Percentiles rank a stretch among this genome's conserved stretches.
Conservation (phyloP, 495 filamentous ascomycete species). For the Clohesyomyces aquaticus region DNA sequence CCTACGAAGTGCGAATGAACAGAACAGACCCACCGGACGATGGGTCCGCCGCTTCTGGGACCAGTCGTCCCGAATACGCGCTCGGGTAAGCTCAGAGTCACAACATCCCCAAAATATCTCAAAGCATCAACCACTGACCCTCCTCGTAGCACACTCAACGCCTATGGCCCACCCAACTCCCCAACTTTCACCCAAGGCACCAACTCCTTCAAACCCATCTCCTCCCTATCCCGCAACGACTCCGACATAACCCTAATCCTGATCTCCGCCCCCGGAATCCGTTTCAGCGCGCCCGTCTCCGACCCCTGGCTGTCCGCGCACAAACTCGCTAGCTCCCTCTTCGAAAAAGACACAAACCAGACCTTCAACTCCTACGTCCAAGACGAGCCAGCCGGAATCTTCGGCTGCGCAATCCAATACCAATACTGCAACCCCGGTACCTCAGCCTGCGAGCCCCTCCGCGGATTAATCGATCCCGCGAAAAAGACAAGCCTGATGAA, state of each 20-base stretch:
- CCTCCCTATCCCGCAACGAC: slow-evolving; percentile 7
- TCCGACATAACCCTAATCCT: slow-evolving; percentile 17
- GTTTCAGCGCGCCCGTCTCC: slow-evolving; percentile 5
- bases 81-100: slow-evolving; percentile 4
- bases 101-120: neutral
- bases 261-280: slow-evolving; percentile 13
- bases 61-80: neutral
- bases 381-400: slow-evolving; percentile 5
- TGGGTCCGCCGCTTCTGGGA: neutral
- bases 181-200: neutral
- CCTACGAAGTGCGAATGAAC: slow-evolving; percentile 15
- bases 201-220: slow-evolving; percentile 15
- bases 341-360: neutral
- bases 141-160: neutral
- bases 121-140: neutral
- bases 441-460: slow-evolving; percentile 15
- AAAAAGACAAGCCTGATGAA: neutral
- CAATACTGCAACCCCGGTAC: slow-evolving; percentile 32
- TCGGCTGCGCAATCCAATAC: slow-evolving; percentile 20
- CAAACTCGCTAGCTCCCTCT: neutral
- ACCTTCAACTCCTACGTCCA: neutral
- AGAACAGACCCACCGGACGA: slow-evolving; percentile 2
- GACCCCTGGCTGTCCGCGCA: slow-evolving; percentile 22
- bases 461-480: slow-evolving; percentile 7
- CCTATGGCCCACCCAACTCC: neutral